A percentile compares a stretch with the other conserved stretches of the same genome.
Evolutionary conservation across 2,329 filamentous ascomycete genomes (phyloP).

Genomic region (Pezizomycotina sp.): DNA sequence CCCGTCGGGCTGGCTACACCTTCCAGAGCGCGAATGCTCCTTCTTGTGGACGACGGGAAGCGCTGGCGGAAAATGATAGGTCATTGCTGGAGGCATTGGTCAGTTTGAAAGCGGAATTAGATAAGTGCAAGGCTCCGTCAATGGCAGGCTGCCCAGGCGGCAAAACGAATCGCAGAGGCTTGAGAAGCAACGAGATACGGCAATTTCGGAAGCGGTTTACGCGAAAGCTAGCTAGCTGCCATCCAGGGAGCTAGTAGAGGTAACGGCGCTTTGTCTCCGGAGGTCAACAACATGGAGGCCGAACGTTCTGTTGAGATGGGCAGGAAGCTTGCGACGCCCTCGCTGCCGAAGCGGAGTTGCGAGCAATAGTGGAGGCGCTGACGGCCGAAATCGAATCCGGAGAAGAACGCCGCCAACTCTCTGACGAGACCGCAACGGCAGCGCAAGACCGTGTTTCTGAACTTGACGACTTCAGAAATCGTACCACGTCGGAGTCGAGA

Average conservation of each 20-base stretch:
- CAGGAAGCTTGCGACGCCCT: conserved; percentile 70
- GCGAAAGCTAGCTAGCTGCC: conserved; percentile 79
- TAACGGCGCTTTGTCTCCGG: conserved; percentile 38
- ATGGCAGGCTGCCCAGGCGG: conserved; percentile 69
- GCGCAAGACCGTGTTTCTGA: conserved; percentile 71
- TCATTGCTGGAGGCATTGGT: conserved; percentile 83
- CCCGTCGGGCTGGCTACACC: conserved; percentile 74
- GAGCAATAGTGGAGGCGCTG: conserved; percentile 53
- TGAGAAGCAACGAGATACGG: conserved; percentile 83
- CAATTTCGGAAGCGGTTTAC: conserved; percentile 89
- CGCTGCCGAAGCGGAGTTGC: conserved; percentile 63
- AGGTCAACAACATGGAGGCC: conserved; percentile 41
- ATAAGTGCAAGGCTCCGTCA: conserved; percentile 81
- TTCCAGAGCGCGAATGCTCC: conserved; percentile 54
- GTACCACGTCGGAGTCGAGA: conserved; percentile 72
- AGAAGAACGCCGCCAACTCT: conserved; percentile 60
- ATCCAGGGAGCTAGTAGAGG: conserved; percentile 42
- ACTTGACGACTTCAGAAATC: conserved; percentile 67
- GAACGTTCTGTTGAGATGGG: conserved; percentile 60
- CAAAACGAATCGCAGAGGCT: conserved; percentile 82
- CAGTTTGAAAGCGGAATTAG: conserved; percentile 75
- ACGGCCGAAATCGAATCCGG: conserved; percentile 62
- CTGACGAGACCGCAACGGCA: conserved; percentile 72
- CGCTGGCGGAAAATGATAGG: conserved; percentile 79
- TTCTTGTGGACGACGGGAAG: conserved; percentile 62